These are phyloP conservation scores for Diaporthe sp. DNA, from an alignment of 2,329 filamentous ascomycete species.

Conservation along the genomic window DNA sequence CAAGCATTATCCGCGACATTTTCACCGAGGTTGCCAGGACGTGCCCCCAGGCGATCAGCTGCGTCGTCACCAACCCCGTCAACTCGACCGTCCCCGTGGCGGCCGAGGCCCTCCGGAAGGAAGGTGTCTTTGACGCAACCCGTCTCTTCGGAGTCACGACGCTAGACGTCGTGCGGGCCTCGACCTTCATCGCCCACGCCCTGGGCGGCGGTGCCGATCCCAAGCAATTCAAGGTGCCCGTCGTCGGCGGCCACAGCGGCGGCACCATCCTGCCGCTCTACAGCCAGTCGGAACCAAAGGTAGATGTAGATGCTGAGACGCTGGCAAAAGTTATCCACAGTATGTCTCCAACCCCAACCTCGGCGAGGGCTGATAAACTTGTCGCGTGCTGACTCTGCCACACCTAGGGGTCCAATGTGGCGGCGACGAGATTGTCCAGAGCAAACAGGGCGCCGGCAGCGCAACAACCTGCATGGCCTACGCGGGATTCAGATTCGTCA, in stretches of 20 bases:
- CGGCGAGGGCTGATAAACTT: too few relatives aligned
- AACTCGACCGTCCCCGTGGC: not conserved
- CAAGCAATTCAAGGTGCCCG: not conserved
- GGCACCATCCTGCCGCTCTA: not conserved
- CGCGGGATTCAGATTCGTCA: not conserved
- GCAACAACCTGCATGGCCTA: conserved; percentile 6
- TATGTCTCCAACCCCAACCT: not conserved
- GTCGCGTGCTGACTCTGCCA: not conserved
- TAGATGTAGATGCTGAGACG: not conserved
- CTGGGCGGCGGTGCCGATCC: not conserved
- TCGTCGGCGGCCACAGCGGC: not conserved
- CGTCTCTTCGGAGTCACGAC: not conserved
- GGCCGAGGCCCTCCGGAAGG: not conserved
- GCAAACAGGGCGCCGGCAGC: not conserved
- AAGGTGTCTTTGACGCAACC: not conserved
- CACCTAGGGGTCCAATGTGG: not conserved
- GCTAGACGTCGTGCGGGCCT: not conserved
- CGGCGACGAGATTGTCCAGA: not conserved
- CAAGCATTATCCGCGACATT: not conserved
- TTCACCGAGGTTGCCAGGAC: not conserved
- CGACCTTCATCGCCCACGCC: not conserved
- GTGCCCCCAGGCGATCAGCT: not conserved
- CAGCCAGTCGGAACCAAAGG: not conserved
- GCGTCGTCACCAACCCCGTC: not conserved
- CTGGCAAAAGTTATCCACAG: not conserved